Evolutionary conservation across 352 stramenopile species (phyloP).

Genomic region (Globisporangium splendens): DNA sequence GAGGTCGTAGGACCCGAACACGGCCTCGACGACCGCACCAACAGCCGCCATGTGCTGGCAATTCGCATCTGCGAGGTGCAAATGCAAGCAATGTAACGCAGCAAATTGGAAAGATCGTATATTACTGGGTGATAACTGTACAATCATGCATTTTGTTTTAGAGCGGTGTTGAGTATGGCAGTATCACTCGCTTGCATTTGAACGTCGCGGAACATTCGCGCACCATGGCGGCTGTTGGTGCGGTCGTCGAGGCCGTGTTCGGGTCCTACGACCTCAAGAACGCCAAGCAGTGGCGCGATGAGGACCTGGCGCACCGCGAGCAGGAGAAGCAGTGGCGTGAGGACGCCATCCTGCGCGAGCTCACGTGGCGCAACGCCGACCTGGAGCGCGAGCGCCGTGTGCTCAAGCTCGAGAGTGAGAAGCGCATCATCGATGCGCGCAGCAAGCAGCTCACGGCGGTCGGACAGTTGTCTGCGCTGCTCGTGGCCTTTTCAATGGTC

Average conservation of each 20-base stretch:
- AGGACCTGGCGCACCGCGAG: constrained; percentile 67
- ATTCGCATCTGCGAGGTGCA: too few relatives aligned
- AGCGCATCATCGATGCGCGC: constrained; percentile 69
- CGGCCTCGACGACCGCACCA: constrained; percentile 61
- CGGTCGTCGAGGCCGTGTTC: constrained; percentile 74
- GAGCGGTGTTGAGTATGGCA: neutral
- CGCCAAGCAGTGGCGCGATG: constrained; percentile 79
- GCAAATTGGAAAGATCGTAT: too few relatives aligned
- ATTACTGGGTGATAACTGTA: too few relatives aligned
- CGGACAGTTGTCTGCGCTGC: constrained; percentile 58
- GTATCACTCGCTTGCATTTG: too few relatives aligned
- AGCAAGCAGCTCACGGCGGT: constrained; percentile 61
- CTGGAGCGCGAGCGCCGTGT: constrained; percentile 66
- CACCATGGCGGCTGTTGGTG: constrained; percentile 59
- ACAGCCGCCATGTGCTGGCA: constrained; percentile 37
- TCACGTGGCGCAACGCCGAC: constrained; percentile 67
- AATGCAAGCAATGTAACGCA: too few relatives aligned
- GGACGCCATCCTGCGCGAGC: constrained; percentile 61
- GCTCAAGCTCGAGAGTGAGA: constrained; percentile 76
- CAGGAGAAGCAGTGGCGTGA: constrained; percentile 83
- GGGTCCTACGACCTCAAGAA: constrained; percentile 85
- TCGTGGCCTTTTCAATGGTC: constrained; percentile 71
- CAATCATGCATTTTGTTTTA: too few relatives aligned
- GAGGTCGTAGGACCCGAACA: constrained; percentile 83
- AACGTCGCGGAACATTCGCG: too few relatives aligned